Percentiles rank a stretch among this genome's conserved stretches.
Evolutionary conservation across 148 eudicot genomes (phyloP).

Genomic region (Mesembryanthemum crystallinum): DNA sequence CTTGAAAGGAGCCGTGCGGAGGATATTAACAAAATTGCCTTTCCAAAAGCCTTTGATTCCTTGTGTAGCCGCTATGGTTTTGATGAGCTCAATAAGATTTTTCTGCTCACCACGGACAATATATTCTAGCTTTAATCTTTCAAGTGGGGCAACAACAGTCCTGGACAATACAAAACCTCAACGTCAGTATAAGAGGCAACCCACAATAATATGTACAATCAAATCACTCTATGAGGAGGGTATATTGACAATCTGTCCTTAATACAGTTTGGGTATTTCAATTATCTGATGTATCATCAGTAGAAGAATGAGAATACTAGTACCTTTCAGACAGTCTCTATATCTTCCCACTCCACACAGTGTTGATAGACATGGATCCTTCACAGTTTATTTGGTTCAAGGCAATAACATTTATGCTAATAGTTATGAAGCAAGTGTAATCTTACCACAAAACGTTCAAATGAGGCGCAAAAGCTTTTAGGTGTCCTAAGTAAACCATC

Average conservation of each 20-base stretch:
- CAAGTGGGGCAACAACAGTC: slow-evolving; percentile 97
- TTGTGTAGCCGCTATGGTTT: slow-evolving; percentile 69
- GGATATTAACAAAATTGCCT: slow-evolving; percentile 95
- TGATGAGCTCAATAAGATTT: slow-evolving; percentile 66
- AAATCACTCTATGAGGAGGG: background rate
- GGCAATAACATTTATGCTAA: too few species aligned
- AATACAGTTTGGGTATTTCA: background rate
- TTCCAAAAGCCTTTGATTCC: slow-evolving; percentile 96
- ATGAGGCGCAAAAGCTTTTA: background rate
- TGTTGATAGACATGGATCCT: too few species aligned
- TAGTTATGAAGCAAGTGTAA: too few species aligned
- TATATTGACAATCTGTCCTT: background rate
- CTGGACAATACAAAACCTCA: slow-evolving; percentile 39
- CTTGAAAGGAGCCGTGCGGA: slow-evolving; percentile 95
- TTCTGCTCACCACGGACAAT: slow-evolving; percentile 91
- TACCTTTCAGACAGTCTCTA: too few species aligned
- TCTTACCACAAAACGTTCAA: too few species aligned
- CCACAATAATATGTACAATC: background rate
- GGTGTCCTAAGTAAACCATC: background rate
- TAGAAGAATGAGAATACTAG: background rate
- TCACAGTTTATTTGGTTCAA: background rate
- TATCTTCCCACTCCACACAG: too few species aligned
- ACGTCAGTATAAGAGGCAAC: slow-evolving; percentile 16
- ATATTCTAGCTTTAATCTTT: slow-evolving; percentile 91
- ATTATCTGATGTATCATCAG: background rate